Base-by-base conservation (phyloP, 441 rosid genomes). In the Aleurites moluccanus region DNA sequence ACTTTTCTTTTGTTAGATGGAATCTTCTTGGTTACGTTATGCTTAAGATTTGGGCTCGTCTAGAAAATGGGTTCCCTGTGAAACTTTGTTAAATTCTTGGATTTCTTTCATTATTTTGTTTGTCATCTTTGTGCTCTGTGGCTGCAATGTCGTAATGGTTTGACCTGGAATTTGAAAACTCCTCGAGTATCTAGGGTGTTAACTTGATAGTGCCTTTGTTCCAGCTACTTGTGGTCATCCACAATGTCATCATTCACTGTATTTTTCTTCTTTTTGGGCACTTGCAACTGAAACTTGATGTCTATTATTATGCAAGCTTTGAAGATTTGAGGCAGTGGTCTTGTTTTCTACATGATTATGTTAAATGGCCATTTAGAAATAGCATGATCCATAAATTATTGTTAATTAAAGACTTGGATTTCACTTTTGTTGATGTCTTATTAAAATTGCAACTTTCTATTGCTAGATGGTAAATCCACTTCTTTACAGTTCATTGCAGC, bases 401-500 rank as follows among this genome's bases (percentile, higher is more conserved):
- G 4, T 18, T 20, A 10, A 2, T 38, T 20, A 42, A 10, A 64
- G 42, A 57, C 2, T 23, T 57, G 11, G 40, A 67, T 44, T 10
- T 49, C 59, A 16, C 14, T 59, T 18, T 44, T 3, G 4, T 6
- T 25, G 69, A 62, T 61, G 61, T 40, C 64, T 28, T 63, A 64
- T 67, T 21, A 67, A 10, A 57, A 44, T 59, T 42, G 14, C 35
- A 30, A 69, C 52, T 64, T 60, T 15, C 40, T 47, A 44, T 69
- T 14, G 64, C 72, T 77, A 53, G 73, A 64, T 64, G 67, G 68
- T 72, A 72, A 78, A 64, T 72, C 75, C 56, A 75, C 75, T 77
- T 73, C 44, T 74, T 73, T 63, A 77, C 92, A 94, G 98, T 94
- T 94, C 81, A 94, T 94, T 73, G 97, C 98, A 68, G 97, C 98